Evolutionary conservation across 345 rosid genomes (phyloP), one percentile per base, ranked within the genome.

Genomic region (Draba incana): DNA sequence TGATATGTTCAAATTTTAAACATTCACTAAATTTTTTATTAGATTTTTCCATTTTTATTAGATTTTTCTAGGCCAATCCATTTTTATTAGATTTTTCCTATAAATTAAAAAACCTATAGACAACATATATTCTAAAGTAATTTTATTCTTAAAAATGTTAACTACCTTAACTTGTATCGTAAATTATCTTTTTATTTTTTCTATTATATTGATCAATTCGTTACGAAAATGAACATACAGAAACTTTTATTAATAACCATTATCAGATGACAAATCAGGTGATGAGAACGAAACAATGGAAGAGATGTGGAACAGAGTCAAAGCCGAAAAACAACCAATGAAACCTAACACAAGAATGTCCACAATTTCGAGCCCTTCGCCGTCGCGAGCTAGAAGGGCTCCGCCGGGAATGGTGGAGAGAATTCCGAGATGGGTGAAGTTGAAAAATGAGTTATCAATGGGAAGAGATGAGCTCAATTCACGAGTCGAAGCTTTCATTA

Each of bases 391-490:
- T 10, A 66, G 62, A 20, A 31, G 27, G 43, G 47, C 69, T 10
- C 50, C 23, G 27, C 66, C 75, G 72, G 81, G 67, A 78, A 81
- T 81, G 79, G 80, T 86, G 61, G 88, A 87, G 72, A 75, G 87
- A 61, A 83, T 88, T 10, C 62, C 76, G 2, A 20, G 83, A 33
- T 72, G 72, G 48, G 70, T 69, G 67, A 83, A 67, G 78, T 57
- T 86, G 60, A 80, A 82, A 66, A 84, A 78, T 64, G 92, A 82
- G 56, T 74, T 83, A 56, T 92, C 96, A n/a, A 77, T 86, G 84
- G 80, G 87, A 76, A 85, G 82, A 71, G 98, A 92, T 58, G 96
- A 92, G 79, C 80, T 92, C 74, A 92, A 92, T 72, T 81, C 87
- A 37, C 82, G 90, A 56, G 98, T 84, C 0, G 98, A 92, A 75